phyloP scores from a whole-genome alignment of 148 eudicot genomes.

The Chenopodium formosanum region DNA sequence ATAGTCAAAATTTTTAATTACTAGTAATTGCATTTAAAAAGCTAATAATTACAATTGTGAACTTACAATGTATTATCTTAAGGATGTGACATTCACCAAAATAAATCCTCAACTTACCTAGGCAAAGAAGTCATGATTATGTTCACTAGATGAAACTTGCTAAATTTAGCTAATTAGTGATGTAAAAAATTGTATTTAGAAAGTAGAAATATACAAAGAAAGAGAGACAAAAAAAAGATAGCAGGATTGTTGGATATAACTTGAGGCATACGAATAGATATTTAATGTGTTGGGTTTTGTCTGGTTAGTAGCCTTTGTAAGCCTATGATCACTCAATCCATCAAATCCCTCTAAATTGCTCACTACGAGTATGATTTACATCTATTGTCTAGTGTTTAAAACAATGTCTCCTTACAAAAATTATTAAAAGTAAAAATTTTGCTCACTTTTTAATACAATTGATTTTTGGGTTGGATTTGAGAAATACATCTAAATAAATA shows the following conservation, averaged over 20 bases:
- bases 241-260: constrained; percentile 6
- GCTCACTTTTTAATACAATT: too few species aligned
- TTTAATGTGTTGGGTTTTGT: neutral
- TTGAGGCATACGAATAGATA: constrained; percentile 3
- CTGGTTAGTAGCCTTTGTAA: constrained; percentile 12
- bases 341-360: neutral
- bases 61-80: neutral
- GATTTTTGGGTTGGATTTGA: too few species aligned
- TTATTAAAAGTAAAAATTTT: neutral
- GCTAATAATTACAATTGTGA: too few species aligned
- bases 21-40: neutral
- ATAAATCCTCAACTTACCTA: neutral
- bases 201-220: neutral
- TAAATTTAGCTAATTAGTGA: constrained; percentile 6
- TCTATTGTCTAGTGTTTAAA: constrained; percentile 8
- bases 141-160: constrained; percentile 6
- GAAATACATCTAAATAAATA: too few species aligned
- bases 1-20: too few species aligned
- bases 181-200: neutral
- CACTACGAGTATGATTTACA: neutral
- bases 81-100: neutral
- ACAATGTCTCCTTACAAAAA: neutral
- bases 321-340: constrained; percentile 5
- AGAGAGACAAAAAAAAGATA: neutral
- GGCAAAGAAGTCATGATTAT: neutral